phyloP scores from a whole-genome alignment of 768 basidiomycete species.

The Lentinula detonsa region DNA sequence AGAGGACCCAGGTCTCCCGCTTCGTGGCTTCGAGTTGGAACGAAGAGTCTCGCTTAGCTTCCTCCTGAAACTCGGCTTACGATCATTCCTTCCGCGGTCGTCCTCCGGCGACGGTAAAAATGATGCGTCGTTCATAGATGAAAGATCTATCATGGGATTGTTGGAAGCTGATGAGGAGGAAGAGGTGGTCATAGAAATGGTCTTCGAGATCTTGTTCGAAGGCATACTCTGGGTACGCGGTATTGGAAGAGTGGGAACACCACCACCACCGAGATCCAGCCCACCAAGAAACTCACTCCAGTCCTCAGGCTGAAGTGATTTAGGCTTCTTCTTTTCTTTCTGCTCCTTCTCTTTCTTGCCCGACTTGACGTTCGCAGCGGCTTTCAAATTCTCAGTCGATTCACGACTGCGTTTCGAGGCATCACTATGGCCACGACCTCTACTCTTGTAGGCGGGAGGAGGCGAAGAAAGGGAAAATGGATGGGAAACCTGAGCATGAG shows the following conservation, averaged over 20 bases:
- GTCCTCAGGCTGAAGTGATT: slow-evolving; percentile 8
- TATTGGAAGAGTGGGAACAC: slow-evolving; percentile 9
- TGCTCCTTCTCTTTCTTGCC: slow-evolving; percentile 12
- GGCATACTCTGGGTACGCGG: slow-evolving; percentile 52
- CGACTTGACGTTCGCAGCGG: slow-evolving; percentile 9
- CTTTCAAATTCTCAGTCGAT: not conserved
- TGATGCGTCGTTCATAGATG: not conserved
- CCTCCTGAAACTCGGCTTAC: slow-evolving; percentile 21
- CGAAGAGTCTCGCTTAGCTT: slow-evolving; percentile 21
- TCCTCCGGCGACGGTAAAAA: slow-evolving; percentile 4
- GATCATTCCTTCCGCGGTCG: slow-evolving; percentile 20
- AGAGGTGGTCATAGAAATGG: not conserved
- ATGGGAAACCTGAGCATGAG: slow-evolving; percentile 7
- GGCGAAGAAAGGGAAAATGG: slow-evolving; percentile 4
- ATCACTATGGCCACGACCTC: slow-evolving; percentile 3
- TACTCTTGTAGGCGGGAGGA: slow-evolving; percentile 2
- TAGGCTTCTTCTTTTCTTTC: slow-evolving; percentile 14
- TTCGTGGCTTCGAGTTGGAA: slow-evolving; percentile 9
- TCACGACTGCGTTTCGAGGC: slow-evolving; percentile 3
- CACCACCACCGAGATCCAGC: not conserved
- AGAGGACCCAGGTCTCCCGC: slow-evolving; percentile 7
- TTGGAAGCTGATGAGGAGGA: not conserved
- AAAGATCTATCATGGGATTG: slow-evolving; percentile 2
- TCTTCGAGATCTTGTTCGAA: slow-evolving; percentile 12
- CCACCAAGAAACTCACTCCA: not conserved